Conservation (phyloP, 345 rosid genomes). For the Luvunga scandens region DNA sequence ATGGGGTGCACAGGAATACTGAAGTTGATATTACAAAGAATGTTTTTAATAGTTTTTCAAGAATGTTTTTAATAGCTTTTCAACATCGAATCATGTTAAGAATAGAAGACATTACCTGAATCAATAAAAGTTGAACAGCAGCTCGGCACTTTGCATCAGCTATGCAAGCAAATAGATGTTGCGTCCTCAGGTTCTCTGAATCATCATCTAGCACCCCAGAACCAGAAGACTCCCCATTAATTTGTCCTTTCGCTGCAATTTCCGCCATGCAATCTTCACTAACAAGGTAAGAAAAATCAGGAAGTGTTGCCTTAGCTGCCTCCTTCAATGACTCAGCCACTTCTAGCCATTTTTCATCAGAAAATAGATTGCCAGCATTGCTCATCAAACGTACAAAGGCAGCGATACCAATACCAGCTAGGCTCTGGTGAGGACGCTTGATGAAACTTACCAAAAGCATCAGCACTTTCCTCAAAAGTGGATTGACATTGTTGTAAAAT, state of each 20-base stretch:
- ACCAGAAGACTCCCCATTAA: constrained; percentile 45
- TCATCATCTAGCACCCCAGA: constrained; percentile 41
- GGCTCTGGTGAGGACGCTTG: constrained; percentile 97
- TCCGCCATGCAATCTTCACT: constrained; percentile 43
- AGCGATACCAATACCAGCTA: constrained; percentile 97
- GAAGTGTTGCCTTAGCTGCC: constrained; percentile 80
- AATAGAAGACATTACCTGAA: constrained; percentile 60
- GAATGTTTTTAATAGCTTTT: background rate
- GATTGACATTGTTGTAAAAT: constrained; percentile 88
- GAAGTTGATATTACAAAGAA: background rate
- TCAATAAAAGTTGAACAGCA: constrained; percentile 91
- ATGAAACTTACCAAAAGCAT: constrained; percentile 85
- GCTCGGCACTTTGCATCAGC: constrained; percentile 95
- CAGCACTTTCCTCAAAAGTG: constrained; percentile 80
- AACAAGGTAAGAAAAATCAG: constrained; percentile 69
- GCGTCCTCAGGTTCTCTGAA: constrained; percentile 45
- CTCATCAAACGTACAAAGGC: constrained; percentile 98
- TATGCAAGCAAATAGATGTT: constrained; percentile 52
- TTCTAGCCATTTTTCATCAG: constrained; percentile 91
- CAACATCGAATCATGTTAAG: background rate
- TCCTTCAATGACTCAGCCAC: constrained; percentile 86
- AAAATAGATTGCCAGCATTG: constrained; percentile 83
- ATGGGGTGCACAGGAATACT: background rate
- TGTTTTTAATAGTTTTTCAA: background rate
- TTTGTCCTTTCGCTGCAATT: constrained; percentile 31